These are phyloP conservation scores for Pleurotus eryngii DNA, from an alignment of 768 basidiomycete genomes.

Conservation along the genomic window DNA sequence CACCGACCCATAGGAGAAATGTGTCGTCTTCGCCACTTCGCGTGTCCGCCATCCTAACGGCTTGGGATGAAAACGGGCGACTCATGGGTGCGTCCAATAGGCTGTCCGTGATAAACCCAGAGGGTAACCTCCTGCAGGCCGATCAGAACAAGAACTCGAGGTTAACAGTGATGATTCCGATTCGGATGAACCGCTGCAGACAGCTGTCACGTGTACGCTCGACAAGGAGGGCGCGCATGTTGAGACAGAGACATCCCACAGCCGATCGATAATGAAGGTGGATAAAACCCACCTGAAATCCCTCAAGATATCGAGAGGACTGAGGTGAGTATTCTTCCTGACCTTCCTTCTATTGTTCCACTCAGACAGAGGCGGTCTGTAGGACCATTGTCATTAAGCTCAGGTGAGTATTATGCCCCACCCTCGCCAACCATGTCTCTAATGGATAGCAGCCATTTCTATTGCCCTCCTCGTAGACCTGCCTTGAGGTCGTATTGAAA, in stretches of 20 bases:
- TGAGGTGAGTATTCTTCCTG: neutral
- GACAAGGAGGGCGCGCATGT: slow-evolving; percentile 1
- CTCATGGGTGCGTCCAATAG: slow-evolving; percentile 1
- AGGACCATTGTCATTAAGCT: slow-evolving; percentile 8
- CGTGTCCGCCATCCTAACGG: slow-evolving; percentile 26
- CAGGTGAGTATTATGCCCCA: neutral
- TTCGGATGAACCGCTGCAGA: neutral
- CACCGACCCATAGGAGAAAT: slow-evolving; percentile 7
- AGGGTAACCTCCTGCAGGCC: neutral
- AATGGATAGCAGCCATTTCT: neutral
- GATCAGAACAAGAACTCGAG: slow-evolving; percentile 8
- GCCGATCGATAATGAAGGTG: neutral
- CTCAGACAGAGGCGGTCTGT: neutral
- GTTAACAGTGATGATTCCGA: neutral
- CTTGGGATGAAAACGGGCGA: slow-evolving; percentile 25
- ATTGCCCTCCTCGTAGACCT: neutral
- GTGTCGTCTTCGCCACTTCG: slow-evolving; percentile 25
- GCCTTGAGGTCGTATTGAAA: neutral
- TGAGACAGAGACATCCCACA: slow-evolving; percentile 2
- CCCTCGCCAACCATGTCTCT: neutral
- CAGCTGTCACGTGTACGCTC: slow-evolving; percentile 2
- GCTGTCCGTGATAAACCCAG: neutral
- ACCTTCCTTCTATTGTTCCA: neutral
- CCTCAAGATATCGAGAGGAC: slow-evolving; percentile 3
- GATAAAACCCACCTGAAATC: slow-evolving; percentile 2